Percentiles rank a stretch among this genome's conserved stretches.
Evolutionary conservation across 306 rosid species (phyloP).

Genomic region (Ziziphus jujuba): DNA sequence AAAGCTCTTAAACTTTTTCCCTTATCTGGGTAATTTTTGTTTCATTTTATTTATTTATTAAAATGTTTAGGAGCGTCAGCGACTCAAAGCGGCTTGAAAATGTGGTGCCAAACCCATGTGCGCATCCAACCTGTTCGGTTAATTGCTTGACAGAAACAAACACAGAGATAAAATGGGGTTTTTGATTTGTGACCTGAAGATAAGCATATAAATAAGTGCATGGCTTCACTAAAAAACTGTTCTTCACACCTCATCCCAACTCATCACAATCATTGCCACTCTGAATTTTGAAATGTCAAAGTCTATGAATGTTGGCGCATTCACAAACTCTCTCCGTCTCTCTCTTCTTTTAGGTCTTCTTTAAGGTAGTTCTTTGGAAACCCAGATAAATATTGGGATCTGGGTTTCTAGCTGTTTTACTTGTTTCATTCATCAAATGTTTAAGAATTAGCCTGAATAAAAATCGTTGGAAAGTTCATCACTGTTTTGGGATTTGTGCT

Average conservation of each 20-base stretch:
- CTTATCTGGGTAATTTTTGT: background rate
- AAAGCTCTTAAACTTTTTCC: slow-evolving; percentile 3
- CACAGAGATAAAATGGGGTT: slow-evolving; percentile 21
- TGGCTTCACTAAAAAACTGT: slow-evolving; percentile 23
- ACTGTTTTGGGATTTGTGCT: slow-evolving; percentile 38
- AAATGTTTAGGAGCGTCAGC: slow-evolving; percentile 7
- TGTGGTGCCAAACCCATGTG: slow-evolving; percentile 46
- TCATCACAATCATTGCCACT: slow-evolving; percentile 38
- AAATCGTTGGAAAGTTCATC: slow-evolving; percentile 21
- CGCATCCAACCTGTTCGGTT: slow-evolving; percentile 32
- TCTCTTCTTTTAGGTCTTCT: background rate
- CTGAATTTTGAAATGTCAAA: slow-evolving; percentile 24
- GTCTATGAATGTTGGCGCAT: slow-evolving; percentile 12
- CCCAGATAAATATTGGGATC: slow-evolving; percentile 24
- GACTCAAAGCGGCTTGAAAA: slow-evolving; percentile 1
- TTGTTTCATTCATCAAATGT: background rate
- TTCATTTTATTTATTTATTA: background rate
- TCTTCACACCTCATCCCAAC: slow-evolving; percentile 25
- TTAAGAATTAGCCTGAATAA: background rate
- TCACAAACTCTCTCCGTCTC: background rate
- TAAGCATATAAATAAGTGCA: slow-evolving; percentile 23
- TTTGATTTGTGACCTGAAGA: background rate
- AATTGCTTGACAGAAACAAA: slow-evolving; percentile 23
- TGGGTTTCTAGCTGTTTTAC: slow-evolving; percentile 1
- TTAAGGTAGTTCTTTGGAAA: slow-evolving; percentile 1